phyloP scores from a whole-genome alignment of 2,329 filamentous ascomycete genomes.

The Microdochium nivale region DNA sequence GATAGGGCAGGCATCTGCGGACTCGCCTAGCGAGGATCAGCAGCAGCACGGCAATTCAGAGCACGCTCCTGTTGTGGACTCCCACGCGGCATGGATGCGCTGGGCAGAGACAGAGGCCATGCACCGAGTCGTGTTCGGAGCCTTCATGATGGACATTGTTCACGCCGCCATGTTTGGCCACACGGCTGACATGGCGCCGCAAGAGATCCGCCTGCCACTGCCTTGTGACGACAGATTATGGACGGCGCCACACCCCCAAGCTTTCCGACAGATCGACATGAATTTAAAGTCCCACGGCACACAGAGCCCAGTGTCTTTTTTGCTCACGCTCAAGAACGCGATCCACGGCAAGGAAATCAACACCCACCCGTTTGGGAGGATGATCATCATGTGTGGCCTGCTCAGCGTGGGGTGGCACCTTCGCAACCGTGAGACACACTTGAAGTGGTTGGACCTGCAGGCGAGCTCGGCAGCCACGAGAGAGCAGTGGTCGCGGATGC shows the following conservation, averaged over 20 bases:
- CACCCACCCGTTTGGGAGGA: slow-evolving; percentile 82
- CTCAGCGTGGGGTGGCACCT: slow-evolving; percentile 91
- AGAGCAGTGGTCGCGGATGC: slow-evolving; percentile 69
- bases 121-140: slow-evolving; percentile 75
- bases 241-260: slow-evolving; percentile 70
- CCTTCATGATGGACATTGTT: slow-evolving; percentile 81
- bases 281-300: slow-evolving; percentile 71
- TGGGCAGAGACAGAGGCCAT: slow-evolving; percentile 90
- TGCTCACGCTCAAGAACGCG: slow-evolving; percentile 77
- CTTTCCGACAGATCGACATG: slow-evolving; percentile 68
- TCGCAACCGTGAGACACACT: slow-evolving; percentile 76
- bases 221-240: slow-evolving; percentile 84
- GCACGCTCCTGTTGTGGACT: slow-evolving; percentile 25
- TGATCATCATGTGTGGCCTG: slow-evolving; percentile 82
- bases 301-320: slow-evolving; percentile 63
- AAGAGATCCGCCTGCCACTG: slow-evolving; percentile 77
- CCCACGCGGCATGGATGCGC: slow-evolving; percentile 62
- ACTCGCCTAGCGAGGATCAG: slow-evolving; percentile 59
- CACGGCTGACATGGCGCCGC: slow-evolving; percentile 80
- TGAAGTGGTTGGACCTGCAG: slow-evolving; percentile 67
- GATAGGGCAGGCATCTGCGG: slow-evolving; percentile 69
- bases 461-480: slow-evolving; percentile 49
- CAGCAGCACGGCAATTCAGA: slow-evolving; percentile 51
- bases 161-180: slow-evolving; percentile 93
- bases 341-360: slow-evolving; percentile 73